These are phyloP conservation scores for Aspergillus olivimuriae DNA, from an alignment of 495 filamentous ascomycete species.

Conservation along the genomic window DNA sequence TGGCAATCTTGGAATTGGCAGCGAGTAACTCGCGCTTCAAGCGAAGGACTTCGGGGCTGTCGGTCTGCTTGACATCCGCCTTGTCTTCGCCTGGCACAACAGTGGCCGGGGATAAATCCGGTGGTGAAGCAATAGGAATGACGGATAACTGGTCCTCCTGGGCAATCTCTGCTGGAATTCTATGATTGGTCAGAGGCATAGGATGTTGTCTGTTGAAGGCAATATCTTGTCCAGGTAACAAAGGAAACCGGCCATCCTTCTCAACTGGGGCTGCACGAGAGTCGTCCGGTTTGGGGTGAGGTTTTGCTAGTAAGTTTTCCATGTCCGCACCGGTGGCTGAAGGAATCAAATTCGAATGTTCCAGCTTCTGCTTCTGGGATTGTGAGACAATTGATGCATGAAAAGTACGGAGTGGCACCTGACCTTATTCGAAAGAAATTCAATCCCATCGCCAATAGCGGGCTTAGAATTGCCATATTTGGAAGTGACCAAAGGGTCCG, in stretches of 20 bases:
- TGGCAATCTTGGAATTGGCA: slow-evolving; percentile 72
- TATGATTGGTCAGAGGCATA: no score
- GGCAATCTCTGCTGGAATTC: slow-evolving; percentile 16
- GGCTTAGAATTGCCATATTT: slow-evolving; percentile 34
- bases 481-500: slow-evolving; percentile 30
- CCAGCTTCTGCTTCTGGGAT: slow-evolving; percentile 48
- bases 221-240: no score
- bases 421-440: slow-evolving; percentile 31
- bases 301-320: slow-evolving; percentile 33
- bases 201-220: slow-evolving; percentile 30
- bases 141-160: slow-evolving; percentile 44
- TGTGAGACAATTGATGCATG: slow-evolving; percentile 29
- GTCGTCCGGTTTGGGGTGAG: slow-evolving; percentile 23
- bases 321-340: slow-evolving; percentile 25
- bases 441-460: slow-evolving; percentile 12
- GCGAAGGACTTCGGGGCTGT: slow-evolving; percentile 44
- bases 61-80: slow-evolving; percentile 19
- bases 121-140: slow-evolving; percentile 52
- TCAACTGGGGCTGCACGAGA: slow-evolving; percentile 50
- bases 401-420: slow-evolving; percentile 6
- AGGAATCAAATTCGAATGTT: slow-evolving; percentile 26
- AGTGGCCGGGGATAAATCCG: slow-evolving; percentile 40
- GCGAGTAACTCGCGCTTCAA: slow-evolving; percentile 69
- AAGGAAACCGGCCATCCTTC: slow-evolving; percentile 56
- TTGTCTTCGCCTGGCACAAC: slow-evolving; percentile 20